phyloP scores from a whole-genome alignment of 306 rosid species.

The Rosa persica region DNA sequence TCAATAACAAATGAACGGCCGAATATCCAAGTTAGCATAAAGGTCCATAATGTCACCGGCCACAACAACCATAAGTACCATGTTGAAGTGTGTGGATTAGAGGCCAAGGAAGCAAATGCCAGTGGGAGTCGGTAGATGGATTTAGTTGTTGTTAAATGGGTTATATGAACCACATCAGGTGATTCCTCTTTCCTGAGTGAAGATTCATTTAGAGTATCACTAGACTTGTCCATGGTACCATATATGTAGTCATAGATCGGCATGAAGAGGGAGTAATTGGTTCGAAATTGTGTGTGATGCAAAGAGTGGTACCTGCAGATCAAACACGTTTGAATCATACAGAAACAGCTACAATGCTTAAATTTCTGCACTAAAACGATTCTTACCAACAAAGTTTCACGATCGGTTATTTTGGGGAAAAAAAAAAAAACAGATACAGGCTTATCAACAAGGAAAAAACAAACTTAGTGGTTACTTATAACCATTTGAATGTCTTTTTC shows the following conservation, averaged over 20 bases:
- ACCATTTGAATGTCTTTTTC: too few species aligned
- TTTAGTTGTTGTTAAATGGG: constrained; percentile 34
- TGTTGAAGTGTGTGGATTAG: constrained; percentile 22
- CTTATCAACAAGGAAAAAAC: too few species aligned
- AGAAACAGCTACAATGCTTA: neutral
- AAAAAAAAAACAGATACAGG: neutral
- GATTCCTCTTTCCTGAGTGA: constrained; percentile 22
- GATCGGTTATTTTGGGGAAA: neutral
- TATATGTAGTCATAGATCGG: constrained; percentile 35
- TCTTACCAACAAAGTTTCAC: too few species aligned
- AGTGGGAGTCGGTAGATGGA: constrained; percentile 38
- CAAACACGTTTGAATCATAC: neutral
- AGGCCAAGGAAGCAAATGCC: constrained; percentile 37
- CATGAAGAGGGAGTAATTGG: constrained; percentile 42
- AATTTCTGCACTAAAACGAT: too few species aligned
- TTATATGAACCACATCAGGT: constrained; percentile 38
- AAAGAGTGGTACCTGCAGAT: constrained; percentile 39
- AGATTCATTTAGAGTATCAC: constrained; percentile 1
- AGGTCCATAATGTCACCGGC: constrained; percentile 40
- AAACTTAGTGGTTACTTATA: neutral
- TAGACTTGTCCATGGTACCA: constrained; percentile 34
- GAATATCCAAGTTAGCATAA: constrained; percentile 22
- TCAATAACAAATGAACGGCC: constrained; percentile 36
- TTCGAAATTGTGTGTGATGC: constrained; percentile 46
- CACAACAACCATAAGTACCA: constrained; percentile 39